Evolutionary conservation across 2,329 filamentous ascomycete species (phyloP).

Genomic region (Hypoxylon sp.): DNA sequence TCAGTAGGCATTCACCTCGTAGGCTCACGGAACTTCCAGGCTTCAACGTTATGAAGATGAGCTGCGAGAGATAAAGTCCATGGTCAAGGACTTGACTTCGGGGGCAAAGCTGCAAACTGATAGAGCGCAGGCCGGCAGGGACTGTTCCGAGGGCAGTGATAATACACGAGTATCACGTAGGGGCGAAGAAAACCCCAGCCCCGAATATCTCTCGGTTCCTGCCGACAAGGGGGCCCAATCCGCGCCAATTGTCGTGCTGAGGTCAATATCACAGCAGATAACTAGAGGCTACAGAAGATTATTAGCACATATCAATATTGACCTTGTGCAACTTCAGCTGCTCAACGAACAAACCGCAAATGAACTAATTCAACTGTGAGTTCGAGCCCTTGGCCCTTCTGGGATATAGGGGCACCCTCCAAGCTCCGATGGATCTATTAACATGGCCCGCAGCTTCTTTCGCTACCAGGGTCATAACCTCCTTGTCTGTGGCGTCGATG

Average conservation of each 20-base stretch:
- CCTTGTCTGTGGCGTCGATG: constrained; percentile 46
- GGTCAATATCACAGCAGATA: constrained; percentile 51
- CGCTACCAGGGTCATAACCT: constrained; percentile 51
- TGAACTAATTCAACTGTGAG: constrained; percentile 52
- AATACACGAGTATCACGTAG: constrained; percentile 19
- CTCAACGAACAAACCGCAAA: constrained; percentile 51
- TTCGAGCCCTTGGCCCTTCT: background rate
- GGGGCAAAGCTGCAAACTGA: constrained; percentile 18
- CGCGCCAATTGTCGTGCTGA: constrained; percentile 51
- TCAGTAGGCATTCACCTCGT: background rate
- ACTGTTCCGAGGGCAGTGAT: constrained; percentile 25
- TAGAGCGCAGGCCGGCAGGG: constrained; percentile 16
- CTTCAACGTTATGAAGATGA: constrained; percentile 49
- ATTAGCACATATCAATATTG: constrained; percentile 48
- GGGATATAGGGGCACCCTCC: background rate
- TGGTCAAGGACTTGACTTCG: constrained; percentile 43
- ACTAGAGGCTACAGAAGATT: constrained; percentile 48
- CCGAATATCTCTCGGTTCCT: constrained; percentile 49
- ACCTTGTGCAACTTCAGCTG: constrained; percentile 51
- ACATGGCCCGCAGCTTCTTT: constrained; percentile 44
- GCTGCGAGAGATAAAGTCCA: constrained; percentile 47
- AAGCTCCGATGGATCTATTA: background rate
- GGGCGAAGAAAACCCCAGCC: constrained; percentile 40
- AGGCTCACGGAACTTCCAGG: constrained; percentile 33
- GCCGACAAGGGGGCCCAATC: constrained; percentile 52